Evolutionary conservation across 371 early-diverging fungal genomes (phyloP).

Genomic region (Fennellomyces sp.): DNA sequence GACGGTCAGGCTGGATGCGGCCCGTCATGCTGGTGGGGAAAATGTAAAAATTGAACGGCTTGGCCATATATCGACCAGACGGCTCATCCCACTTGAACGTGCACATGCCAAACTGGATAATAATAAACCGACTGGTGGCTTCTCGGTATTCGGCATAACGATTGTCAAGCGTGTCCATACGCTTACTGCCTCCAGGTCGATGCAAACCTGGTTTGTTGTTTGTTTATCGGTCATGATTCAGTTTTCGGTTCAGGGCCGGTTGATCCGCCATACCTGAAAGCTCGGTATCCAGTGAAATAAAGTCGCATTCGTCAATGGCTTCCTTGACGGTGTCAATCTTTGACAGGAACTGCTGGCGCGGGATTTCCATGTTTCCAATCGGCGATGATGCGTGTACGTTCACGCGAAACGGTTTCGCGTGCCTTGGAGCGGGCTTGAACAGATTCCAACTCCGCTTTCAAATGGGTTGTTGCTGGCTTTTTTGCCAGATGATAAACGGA

Average conservation of each 20-base stretch:
- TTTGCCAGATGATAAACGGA: no score
- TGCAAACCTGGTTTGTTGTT: conserved; percentile 31
- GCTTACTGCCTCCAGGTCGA: conserved; percentile 34
- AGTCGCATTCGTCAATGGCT: conserved; percentile 75
- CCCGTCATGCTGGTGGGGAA: conserved; percentile 73
- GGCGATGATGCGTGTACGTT: no score
- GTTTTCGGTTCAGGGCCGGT: no score
- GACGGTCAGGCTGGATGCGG: conserved; percentile 61
- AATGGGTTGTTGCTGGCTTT: no score
- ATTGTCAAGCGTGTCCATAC: conserved; percentile 56
- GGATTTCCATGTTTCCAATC: conserved; percentile 84
- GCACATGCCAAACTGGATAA: conserved; percentile 84
- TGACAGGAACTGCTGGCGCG: conserved; percentile 64
- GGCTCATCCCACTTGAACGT: conserved; percentile 71
- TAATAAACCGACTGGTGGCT: conserved; percentile 61
- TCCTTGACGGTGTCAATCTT: conserved; percentile 58
- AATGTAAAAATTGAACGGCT: conserved; percentile 89
- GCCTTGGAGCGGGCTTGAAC: no score
- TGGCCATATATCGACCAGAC: conserved; percentile 69
- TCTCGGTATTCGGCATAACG: conserved; percentile 69
- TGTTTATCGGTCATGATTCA: neutral
- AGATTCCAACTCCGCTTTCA: no score
- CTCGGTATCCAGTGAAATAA: conserved; percentile 87
- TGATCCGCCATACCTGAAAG: conserved; percentile 64
- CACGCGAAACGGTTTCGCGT: no score